A percentile compares a stretch with the other conserved stretches of the same genome.
Conservation (phyloP, 139 green algal species). For the Chlamydomonas sphaeroides region DNA sequence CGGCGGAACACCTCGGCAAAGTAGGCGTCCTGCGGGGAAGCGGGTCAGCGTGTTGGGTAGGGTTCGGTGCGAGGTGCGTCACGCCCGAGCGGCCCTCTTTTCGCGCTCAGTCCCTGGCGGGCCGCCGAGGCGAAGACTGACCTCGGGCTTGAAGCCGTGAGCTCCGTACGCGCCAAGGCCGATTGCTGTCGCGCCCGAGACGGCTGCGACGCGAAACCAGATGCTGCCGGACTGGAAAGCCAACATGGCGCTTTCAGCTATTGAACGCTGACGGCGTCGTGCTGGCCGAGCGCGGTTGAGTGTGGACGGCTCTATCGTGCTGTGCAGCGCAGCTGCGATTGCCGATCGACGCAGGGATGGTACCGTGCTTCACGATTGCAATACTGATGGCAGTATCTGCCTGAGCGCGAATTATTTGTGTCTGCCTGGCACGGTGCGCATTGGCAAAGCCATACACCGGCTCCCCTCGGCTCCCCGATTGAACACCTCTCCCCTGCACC, state of each 20-base stretch:
- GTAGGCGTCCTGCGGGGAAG: conserved; percentile 17
- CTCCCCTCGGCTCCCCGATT: too few relatives aligned
- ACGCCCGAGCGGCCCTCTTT: background rate
- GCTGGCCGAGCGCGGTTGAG: too few relatives aligned
- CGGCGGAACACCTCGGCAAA: conserved; percentile 25
- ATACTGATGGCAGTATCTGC: too few relatives aligned
- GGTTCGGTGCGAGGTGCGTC: background rate
- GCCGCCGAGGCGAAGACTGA: background rate
- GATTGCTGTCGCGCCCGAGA: conserved; percentile 15
- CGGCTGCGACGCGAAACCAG: conserved; percentile 8
- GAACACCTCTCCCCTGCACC: too few relatives aligned
- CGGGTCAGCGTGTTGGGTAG: background rate
- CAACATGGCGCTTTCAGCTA: background rate
- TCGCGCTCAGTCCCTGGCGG: background rate
- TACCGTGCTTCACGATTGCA: too few relatives aligned
- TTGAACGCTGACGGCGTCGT: too few relatives aligned
- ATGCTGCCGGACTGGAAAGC: background rate
- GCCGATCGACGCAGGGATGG: too few relatives aligned
- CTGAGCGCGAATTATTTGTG: too few relatives aligned
- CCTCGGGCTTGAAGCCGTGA: conserved; percentile 34
- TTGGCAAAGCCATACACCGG: too few relatives aligned
- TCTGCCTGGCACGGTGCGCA: too few relatives aligned
- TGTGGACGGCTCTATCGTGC: too few relatives aligned
- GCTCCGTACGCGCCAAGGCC: conserved; percentile 24
- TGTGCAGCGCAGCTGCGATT: too few relatives aligned